Evolutionary conservation across 345 rosid species (phyloP).

Genomic region (Euphorbia lathyris): DNA sequence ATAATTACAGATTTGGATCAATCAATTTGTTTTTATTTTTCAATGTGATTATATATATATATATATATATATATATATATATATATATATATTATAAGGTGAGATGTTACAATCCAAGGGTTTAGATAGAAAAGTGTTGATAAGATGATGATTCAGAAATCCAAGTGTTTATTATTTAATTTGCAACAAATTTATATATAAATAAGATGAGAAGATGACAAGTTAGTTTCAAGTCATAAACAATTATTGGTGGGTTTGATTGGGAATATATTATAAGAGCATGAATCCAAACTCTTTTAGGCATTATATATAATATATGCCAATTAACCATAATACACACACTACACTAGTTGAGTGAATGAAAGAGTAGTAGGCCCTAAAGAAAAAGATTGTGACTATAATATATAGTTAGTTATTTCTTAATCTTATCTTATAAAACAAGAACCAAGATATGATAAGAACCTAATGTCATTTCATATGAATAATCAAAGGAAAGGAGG

Average conservation of each 20-base stretch:
- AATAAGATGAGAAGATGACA: background rate
- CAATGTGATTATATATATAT: no score
- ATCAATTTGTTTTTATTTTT: no score
- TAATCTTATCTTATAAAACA: slow-evolving; percentile 8
- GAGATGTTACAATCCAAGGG: no score
- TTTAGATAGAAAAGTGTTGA: no score
- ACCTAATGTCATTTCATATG: slow-evolving; percentile 6
- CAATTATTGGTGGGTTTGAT: slow-evolving; percentile 10
- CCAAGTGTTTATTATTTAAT: slow-evolving; percentile 3
- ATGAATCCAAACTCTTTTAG: slow-evolving; percentile 2
- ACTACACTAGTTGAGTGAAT: background rate
- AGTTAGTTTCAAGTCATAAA: slow-evolving; percentile 13
- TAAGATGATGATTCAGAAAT: no score
- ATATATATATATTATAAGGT: no score
- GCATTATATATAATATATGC: background rate
- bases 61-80: no score
- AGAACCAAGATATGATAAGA: background rate
- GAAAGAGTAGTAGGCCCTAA: slow-evolving; percentile 17
- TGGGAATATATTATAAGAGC: slow-evolving; percentile 1
- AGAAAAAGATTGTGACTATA: slow-evolving; percentile 2
- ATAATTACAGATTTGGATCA: no score
- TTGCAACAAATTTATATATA: background rate
- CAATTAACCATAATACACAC: background rate
- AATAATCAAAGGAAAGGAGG: background rate
- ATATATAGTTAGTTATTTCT: background rate